These are phyloP conservation scores for Vitis amurensis DNA, from an alignment of 164 flowering plant species.

Conservation along the genomic window DNA sequence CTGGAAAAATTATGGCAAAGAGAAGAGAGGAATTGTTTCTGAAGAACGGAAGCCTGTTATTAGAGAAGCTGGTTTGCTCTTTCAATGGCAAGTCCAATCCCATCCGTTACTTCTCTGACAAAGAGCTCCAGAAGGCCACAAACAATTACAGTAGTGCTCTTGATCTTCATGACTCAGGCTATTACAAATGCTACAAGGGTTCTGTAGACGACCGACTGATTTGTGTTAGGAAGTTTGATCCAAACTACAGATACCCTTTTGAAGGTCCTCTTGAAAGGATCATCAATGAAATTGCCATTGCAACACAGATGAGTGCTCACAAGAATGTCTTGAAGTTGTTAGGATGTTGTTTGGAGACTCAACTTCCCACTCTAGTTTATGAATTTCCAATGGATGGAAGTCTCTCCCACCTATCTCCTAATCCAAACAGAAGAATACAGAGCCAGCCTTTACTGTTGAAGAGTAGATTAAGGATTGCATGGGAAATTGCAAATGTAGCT, in stretches of 20 bases:
- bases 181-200: background rate
- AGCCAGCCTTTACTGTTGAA: conserved; percentile 1
- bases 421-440: background rate
- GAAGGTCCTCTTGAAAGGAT: background rate
- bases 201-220: background rate
- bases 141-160: background rate
- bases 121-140: background rate
- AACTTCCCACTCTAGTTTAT: background rate
- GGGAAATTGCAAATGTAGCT: background rate
- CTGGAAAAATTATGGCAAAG: no score
- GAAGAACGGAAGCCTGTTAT: no score
- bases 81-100: no score
- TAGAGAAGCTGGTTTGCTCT: no score
- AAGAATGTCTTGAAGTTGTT: background rate
- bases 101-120: background rate
- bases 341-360: background rate
- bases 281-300: background rate
- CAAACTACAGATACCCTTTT: no score
- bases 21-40: no score
- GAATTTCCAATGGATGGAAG: background rate
- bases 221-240: background rate
- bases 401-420: background rate
- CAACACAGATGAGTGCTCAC: background rate
- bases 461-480: background rate
- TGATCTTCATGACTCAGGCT: background rate